phyloP scores from a whole-genome alignment of 2,329 filamentous ascomycete species.

The Trichoderma sp. region DNA sequence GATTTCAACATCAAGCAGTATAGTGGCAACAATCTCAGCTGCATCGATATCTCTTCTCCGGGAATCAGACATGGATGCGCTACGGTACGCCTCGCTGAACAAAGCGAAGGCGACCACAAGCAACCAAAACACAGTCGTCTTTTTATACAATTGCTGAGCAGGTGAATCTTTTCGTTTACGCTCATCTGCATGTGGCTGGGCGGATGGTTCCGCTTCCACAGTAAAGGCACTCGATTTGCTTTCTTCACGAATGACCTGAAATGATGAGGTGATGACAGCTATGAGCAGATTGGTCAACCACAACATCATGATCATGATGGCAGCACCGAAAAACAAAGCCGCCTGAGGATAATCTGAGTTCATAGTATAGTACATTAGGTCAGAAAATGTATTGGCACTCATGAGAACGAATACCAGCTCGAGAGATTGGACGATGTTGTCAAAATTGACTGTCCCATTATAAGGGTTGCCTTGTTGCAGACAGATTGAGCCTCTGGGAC shows the following conservation, averaged over 20 bases:
- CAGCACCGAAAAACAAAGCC: slow-evolving; percentile 73
- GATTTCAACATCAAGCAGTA: slow-evolving; percentile 81
- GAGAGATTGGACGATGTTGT: slow-evolving; percentile 89
- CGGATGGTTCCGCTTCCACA: slow-evolving; percentile 61
- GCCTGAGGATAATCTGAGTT: slow-evolving; percentile 88
- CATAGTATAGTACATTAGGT: slow-evolving; percentile 91
- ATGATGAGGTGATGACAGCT: slow-evolving; percentile 97
- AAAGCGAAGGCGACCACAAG: slow-evolving; percentile 78
- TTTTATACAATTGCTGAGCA: slow-evolving; percentile 74
- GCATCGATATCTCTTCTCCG: slow-evolving; percentile 68
- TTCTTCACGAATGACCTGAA: slow-evolving; percentile 97
- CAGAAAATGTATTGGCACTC: slow-evolving; percentile 95
- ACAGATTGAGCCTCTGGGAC: slow-evolving; percentile 81
- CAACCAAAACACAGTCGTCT: slow-evolving; percentile 78
- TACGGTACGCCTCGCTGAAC: slow-evolving; percentile 77
- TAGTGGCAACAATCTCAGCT: slow-evolving; percentile 75
- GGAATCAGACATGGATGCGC: slow-evolving; percentile 69
- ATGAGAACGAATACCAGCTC: slow-evolving; percentile 98
- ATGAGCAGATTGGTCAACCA: slow-evolving; percentile 96
- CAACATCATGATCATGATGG: slow-evolving; percentile 88
- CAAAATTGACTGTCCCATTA: slow-evolving; percentile 87
- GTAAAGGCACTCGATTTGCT: slow-evolving; percentile 94
- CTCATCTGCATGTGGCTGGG: slow-evolving; percentile 46
- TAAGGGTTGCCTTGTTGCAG: slow-evolving; percentile 78
- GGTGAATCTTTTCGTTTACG: slow-evolving; percentile 44